Base-by-base conservation (phyloP, 2,329 filamentous ascomycete genomes). In the Elsinoe australis region DNA sequence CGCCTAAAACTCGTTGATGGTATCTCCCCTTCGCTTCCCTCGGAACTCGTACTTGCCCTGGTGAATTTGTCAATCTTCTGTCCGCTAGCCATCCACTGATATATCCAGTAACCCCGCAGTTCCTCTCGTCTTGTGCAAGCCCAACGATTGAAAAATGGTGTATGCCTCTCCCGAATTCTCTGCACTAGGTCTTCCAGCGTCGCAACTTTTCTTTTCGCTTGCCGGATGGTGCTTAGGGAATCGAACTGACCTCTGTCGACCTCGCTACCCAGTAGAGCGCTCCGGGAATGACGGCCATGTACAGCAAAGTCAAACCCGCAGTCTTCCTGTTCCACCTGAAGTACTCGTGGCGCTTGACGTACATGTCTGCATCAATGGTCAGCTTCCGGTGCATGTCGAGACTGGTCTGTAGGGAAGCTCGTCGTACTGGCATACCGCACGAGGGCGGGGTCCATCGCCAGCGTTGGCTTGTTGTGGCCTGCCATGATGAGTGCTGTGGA, bases 281-380 rank as follows among this genome's bases (percentile, higher is more conserved):
- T 32, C 71, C 67, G 5, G 92, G 92, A 34, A 95, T 77, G 47
- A 82, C 71, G 26, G 81, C 71, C 51, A 84, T 76, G 67, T 90
- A 95, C 55, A 83, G 73, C 63, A 95, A 79, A 3, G 83, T 82
- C 61, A 95, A 68, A 71, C 79, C 80, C 22, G 87, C 87, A 36
- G 87, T 94, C 61, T 85, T 77, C 46, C 80, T 78, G 28, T 85
- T 96, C 87, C 87, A 96, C 67, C 87, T 79, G 78, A 96, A 98
- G 78, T 87, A 95, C 71, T 87, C 87, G 78, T 89, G 83, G 56
- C 92, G 84, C 73, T 86, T 87, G 61, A 78, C 73, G 61, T 77
- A 79, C 80, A 95, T 85, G 66, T 84, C 89, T 95, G 61, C 58
- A 18, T 34, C 31, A 19, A n/a, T 31, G 15, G 47, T 55, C 33